Conservation (phyloP, 495 filamentous ascomycete genomes). For the Polyplosphaeria fusca region DNA sequence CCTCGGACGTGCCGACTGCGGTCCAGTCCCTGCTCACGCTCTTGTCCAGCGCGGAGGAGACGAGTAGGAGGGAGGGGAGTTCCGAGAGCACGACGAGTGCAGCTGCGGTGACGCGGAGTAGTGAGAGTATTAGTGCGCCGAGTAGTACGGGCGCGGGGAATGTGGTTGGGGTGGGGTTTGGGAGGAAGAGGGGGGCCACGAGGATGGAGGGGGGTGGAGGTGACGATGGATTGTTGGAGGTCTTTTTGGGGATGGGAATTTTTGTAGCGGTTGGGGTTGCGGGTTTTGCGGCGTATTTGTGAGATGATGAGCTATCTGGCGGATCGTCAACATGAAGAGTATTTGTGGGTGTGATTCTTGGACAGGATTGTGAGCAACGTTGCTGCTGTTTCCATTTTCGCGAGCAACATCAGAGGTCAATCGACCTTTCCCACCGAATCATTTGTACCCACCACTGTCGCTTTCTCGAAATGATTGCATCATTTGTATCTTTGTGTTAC, state of each 20-base stretch:
- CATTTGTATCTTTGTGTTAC: no score
- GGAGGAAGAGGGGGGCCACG: no score
- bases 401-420: no score
- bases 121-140: conserved; percentile 1
- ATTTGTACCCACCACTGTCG: no score
- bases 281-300: conserved; percentile 8
- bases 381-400: no score
- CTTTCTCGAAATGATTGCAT: no score
- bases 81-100: not conserved
- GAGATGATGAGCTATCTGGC: no score
- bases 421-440: no score
- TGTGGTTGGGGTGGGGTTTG: not conserved
- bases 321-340: no score
- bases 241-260: not conserved
- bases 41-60: not conserved
- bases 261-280: not conserved
- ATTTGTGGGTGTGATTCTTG: no score
- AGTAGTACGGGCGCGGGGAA: conserved; percentile 1
- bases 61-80: not conserved
- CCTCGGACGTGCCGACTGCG: conserved; percentile 8
- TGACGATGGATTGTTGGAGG: not conserved
- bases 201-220: not conserved
- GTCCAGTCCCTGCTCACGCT: not conserved
- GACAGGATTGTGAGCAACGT: no score
- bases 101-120: not conserved